These are phyloP conservation scores for Trametes sp. DNA, from an alignment of 1,284 basidiomycete genomes.

Conservation along the genomic window DNA sequence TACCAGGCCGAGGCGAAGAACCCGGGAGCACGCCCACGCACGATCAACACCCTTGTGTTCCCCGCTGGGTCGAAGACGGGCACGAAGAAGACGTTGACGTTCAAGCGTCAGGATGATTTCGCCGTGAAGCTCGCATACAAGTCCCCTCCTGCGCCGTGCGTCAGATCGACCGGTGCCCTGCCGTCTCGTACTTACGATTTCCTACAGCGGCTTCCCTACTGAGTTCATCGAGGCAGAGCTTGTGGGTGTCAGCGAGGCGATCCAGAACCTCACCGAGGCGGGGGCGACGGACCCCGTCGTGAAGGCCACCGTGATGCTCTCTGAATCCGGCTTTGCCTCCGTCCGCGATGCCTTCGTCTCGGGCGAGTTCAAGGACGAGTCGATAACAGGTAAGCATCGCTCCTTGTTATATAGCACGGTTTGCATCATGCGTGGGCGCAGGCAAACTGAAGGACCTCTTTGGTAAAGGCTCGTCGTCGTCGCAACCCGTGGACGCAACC, in stretches of 20 bases:
- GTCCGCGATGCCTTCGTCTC: slow-evolving; percentile 79
- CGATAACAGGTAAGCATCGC: slow-evolving; percentile 64
- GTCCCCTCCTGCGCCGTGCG: slow-evolving; percentile 62
- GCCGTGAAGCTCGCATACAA: slow-evolving; percentile 78
- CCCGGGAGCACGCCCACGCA: slow-evolving; percentile 60
- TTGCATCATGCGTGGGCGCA: slow-evolving; percentile 38
- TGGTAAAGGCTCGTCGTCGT: slow-evolving; percentile 61
- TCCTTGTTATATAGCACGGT: slow-evolving; percentile 15
- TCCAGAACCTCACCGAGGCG: slow-evolving; percentile 77
- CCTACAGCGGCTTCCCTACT: slow-evolving; percentile 65
- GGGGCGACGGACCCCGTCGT: slow-evolving; percentile 78
- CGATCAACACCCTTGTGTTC: slow-evolving; percentile 80
- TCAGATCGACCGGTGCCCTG: slow-evolving; percentile 11
- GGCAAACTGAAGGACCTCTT: slow-evolving; percentile 89
- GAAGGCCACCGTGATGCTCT: slow-evolving; percentile 82
- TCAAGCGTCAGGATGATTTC: slow-evolving; percentile 85
- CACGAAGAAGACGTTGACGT: slow-evolving; percentile 83
- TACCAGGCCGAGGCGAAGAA: slow-evolving; percentile 71
- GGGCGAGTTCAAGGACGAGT: slow-evolving; percentile 81
- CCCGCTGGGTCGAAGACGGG: slow-evolving; percentile 76
- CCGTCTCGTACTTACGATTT: slow-evolving; percentile 9
- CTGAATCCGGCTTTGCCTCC: slow-evolving; percentile 85
- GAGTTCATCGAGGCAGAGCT: slow-evolving; percentile 76
- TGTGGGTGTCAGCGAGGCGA: slow-evolving; percentile 71
- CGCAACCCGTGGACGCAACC: slow-evolving; percentile 26